Evolutionary conservation across 805 yeast species (phyloP), one percentile per base, ranked within the genome.

Genomic region (Nakazawaea ambrosiae): DNA sequence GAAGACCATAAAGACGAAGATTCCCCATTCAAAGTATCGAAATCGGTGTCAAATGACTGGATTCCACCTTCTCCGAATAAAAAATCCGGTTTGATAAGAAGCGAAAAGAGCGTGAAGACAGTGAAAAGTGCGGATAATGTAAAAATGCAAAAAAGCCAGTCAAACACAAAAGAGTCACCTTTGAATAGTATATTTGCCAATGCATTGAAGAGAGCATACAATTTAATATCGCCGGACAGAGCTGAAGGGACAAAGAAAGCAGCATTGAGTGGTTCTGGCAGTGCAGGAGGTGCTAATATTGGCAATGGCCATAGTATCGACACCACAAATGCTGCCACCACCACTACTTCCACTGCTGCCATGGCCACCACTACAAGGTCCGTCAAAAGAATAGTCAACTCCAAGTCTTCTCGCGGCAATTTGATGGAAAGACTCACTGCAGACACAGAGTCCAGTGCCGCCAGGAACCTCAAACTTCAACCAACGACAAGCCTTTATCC

Each of bases 401-500:
- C 38, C n/a, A 34, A 40, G 20, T 17, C 16, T 15, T 15, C 39
- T 11, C 25, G 36, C 11, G 43, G 40, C 12, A 22, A 34, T 16
- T 34, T 39, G 16, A 29, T 41, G 5, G 33, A 45, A 7, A 36
- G 49, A 9, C 23, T 45, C 20, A 43, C 41, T 4, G 44, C 40
- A 10, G 47, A 48, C 23, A 43, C 49, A 2, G 43, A 41, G 16
- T 41, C 46, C 11, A 46, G 48, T 31, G 44, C 45, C 24, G 44
- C 47, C 4, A 40, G 44, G 31, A 27, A 19, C 23, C 23, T 36
- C n/a, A 37, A 29, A 8, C 20, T 37, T 3, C 22, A 28, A 16
- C 31, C 41, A 10, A 12, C 30, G 6, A 18, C 17, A 14, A 33
- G n/a, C 15, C n/a, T 33, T 12, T 19, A 20, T 15, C 27, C 27